A percentile compares a stretch with the other conserved stretches of the same genome.
These are phyloP conservation scores for Entonaema liquescens DNA, from an alignment of 495 filamentous ascomycete species.

Conservation along the genomic window DNA sequence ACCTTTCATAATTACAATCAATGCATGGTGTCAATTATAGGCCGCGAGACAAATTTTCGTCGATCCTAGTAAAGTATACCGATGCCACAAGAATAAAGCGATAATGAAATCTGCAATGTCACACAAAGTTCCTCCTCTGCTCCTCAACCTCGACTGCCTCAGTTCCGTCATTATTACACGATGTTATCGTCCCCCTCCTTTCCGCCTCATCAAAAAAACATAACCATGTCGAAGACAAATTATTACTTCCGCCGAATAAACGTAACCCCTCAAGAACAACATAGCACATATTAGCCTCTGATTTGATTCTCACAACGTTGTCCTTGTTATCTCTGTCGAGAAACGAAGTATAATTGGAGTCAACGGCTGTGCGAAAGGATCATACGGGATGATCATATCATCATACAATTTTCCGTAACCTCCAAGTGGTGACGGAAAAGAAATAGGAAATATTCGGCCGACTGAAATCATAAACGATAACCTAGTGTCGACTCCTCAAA, in stretches of 20 bases:
- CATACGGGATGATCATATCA: constrained; percentile 3
- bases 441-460: constrained; percentile 11
- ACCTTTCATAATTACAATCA: not conserved
- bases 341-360: constrained; percentile 1
- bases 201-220: constrained; percentile 2
- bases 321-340: not conserved
- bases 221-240: constrained; percentile 1
- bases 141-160: not conserved
- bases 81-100: not conserved
- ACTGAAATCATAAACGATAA: constrained; percentile 4
- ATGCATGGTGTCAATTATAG: not conserved
- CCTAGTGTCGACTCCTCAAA: constrained; percentile 40
- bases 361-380: not conserved
- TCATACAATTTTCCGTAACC: constrained; percentile 1
- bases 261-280: not conserved
- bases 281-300: constrained; percentile 3
- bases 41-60: not conserved
- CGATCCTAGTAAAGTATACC: not conserved
- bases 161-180: not conserved
- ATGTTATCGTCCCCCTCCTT: not conserved
- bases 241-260: constrained; percentile 1
- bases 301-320: not conserved
- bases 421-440: constrained; percentile 7
- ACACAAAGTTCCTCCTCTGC: not conserved
- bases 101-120: not conserved